These are phyloP conservation scores for Nothopassalora personata DNA, from an alignment of 2,329 filamentous ascomycete genomes.

Conservation along the genomic window DNA sequence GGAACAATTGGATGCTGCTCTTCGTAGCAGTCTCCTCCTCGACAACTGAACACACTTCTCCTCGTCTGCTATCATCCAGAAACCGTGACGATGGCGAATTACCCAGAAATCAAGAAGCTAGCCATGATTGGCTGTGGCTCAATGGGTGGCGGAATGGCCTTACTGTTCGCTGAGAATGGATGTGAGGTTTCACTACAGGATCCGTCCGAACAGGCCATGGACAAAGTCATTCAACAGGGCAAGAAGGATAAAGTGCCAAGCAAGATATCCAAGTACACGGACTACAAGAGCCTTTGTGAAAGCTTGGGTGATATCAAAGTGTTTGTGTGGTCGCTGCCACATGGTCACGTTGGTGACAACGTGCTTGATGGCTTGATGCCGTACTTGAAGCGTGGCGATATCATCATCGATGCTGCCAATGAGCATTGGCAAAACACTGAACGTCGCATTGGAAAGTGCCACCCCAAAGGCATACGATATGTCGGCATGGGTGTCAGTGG, in stretches of 20 bases:
- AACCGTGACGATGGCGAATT: constrained; percentile 10
- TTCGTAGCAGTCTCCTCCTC: not conserved
- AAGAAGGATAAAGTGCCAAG: constrained; percentile 37
- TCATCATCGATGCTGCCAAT: constrained; percentile 65
- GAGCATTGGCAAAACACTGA: constrained; percentile 63
- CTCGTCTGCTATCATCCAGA: not conserved
- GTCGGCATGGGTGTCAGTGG: constrained; percentile 65
- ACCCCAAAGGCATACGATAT: constrained; percentile 56
- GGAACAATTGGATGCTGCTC: not conserved
- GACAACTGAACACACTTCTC: not conserved
- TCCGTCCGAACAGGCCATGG: constrained; percentile 46
- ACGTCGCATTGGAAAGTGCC: constrained; percentile 52
- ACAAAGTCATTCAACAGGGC: constrained; percentile 39
- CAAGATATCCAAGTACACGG: constrained; percentile 37
- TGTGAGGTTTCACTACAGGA: constrained; percentile 53
- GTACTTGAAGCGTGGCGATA: constrained; percentile 55
- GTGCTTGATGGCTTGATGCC: constrained; percentile 45
- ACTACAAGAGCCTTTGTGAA: constrained; percentile 49
- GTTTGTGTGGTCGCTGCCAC: constrained; percentile 32
- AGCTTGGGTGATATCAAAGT: constrained; percentile 40
- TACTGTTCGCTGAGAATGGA: constrained; percentile 55
- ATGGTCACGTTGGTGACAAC: constrained; percentile 41
- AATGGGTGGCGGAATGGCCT: constrained; percentile 57
- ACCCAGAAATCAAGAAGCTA: constrained; percentile 37
- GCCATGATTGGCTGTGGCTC: constrained; percentile 55